Evolutionary conservation across 441 rosid genomes (phyloP).

Genomic region (Pelargonium cotyledonis): DNA sequence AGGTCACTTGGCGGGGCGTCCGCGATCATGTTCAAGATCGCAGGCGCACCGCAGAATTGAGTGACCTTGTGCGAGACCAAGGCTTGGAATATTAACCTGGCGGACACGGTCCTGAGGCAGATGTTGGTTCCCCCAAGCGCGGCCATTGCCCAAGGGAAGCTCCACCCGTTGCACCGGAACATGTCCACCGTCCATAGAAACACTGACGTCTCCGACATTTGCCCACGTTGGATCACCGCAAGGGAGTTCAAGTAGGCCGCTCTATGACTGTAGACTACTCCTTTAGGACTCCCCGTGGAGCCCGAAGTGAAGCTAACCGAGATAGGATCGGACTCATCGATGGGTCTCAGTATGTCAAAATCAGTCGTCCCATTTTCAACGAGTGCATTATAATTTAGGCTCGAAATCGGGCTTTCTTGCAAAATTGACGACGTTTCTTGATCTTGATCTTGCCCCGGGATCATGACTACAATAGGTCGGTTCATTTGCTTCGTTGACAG

Average conservation of each 20-base stretch:
- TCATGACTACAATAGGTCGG: slow-evolving; percentile 28
- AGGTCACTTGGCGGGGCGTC: slow-evolving; percentile 8
- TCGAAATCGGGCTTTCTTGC: neutral
- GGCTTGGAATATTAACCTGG: slow-evolving; percentile 30
- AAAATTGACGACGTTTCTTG: slow-evolving; percentile 3
- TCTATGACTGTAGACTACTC: slow-evolving; percentile 49
- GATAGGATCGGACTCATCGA: slow-evolving; percentile 43
- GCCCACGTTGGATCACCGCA: slow-evolving; percentile 33
- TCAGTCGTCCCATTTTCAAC: slow-evolving; percentile 24
- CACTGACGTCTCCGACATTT: slow-evolving; percentile 28
- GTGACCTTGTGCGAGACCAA: slow-evolving; percentile 33
- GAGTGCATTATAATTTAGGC: slow-evolving; percentile 28
- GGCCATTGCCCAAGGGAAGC: slow-evolving; percentile 51
- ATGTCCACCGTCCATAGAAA: slow-evolving; percentile 61
- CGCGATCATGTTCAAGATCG: slow-evolving; percentile 36
- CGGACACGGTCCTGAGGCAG: slow-evolving; percentile 35
- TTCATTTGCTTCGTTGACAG: slow-evolving; percentile 13
- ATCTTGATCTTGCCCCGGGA: slow-evolving; percentile 24
- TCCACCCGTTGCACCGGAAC: slow-evolving; percentile 70
- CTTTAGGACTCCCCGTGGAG: slow-evolving; percentile 58
- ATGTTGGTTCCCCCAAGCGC: slow-evolving; percentile 46
- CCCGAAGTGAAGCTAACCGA: slow-evolving; percentile 54
- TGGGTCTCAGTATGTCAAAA: slow-evolving; percentile 28
- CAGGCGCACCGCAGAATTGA: slow-evolving; percentile 44
- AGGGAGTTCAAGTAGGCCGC: slow-evolving; percentile 47